phyloP scores from a whole-genome alignment of 2,329 filamentous ascomycete species.

The Penicillium sp. region DNA sequence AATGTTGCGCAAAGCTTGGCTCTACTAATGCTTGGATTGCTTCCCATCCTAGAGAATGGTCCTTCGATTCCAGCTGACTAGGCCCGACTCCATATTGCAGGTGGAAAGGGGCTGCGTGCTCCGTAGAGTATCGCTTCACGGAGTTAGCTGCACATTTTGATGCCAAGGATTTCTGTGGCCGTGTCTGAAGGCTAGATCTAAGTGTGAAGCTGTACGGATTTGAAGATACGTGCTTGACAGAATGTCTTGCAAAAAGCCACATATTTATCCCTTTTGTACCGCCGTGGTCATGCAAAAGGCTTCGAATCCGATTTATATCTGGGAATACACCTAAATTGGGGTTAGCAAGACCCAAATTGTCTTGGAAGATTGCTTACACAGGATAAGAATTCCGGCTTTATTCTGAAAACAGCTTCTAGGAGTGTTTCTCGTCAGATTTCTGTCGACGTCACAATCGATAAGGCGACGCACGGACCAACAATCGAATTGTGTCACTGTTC shows the following conservation, averaged over 20 bases:
- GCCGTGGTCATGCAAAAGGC: neutral
- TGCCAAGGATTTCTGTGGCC: neutral
- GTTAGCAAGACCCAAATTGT: neutral
- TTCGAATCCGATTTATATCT: neutral
- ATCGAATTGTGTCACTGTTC: neutral
- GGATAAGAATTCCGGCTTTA: neutral
- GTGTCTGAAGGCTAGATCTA: neutral
- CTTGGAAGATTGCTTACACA: neutral
- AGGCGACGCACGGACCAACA: neutral
- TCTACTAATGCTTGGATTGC: slow-evolving; percentile 16
- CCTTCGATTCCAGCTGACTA: slow-evolving; percentile 12
- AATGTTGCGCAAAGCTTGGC: slow-evolving; percentile 15
- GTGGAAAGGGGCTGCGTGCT: neutral
- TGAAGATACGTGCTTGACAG: neutral
- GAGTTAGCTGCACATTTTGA: neutral
- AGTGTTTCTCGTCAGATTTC: neutral
- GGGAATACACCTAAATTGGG: neutral
- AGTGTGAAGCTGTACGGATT: neutral
- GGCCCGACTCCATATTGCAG: slow-evolving; percentile 2
- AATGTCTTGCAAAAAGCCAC: neutral
- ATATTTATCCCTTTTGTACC: neutral
- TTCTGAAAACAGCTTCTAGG: neutral
- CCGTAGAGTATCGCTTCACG: slow-evolving; percentile 4
- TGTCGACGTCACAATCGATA: neutral
- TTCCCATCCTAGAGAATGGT: slow-evolving; percentile 15